Conservation (phyloP, 345 rosid genomes). For the Euphorbia lathyris region DNA sequence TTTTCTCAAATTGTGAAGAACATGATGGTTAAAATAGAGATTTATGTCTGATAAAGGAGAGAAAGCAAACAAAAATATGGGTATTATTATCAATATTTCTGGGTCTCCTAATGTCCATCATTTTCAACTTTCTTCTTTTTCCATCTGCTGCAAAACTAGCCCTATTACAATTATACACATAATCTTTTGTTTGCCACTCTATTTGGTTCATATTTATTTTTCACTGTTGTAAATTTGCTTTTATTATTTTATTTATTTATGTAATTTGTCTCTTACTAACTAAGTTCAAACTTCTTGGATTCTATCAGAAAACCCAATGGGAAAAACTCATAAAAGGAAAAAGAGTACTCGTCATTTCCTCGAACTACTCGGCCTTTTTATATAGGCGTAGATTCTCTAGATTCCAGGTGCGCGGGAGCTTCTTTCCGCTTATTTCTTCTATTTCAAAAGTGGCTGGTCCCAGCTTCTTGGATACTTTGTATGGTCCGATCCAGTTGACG, state of each 20-base stretch:
- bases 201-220: neutral
- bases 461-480: too few relatives aligned
- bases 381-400: too few relatives aligned
- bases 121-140: neutral
- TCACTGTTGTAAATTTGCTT: neutral
- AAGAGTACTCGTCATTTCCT: too few relatives aligned
- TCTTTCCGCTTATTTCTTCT: too few relatives aligned
- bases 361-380: too few relatives aligned
- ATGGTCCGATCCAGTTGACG: too few relatives aligned
- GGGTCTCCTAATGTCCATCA: neutral
- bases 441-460: too few relatives aligned
- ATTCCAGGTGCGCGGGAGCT: too few relatives aligned
- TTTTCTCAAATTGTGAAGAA: neutral
- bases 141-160: neutral
- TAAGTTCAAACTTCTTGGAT: neutral
- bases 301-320: too few relatives aligned
- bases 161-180: neutral
- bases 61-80: conserved; percentile 16
- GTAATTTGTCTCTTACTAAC: neutral
- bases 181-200: conserved; percentile 3
- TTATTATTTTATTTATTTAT: neutral
- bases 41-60: conserved; percentile 24
- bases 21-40: neutral
- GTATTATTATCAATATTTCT: neutral
- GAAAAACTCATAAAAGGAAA: too few relatives aligned